A percentile compares a stretch with the other conserved stretches of the same genome.
Conservation (phyloP, 345 rosid genomes). For the Gossypium australe region DNA sequence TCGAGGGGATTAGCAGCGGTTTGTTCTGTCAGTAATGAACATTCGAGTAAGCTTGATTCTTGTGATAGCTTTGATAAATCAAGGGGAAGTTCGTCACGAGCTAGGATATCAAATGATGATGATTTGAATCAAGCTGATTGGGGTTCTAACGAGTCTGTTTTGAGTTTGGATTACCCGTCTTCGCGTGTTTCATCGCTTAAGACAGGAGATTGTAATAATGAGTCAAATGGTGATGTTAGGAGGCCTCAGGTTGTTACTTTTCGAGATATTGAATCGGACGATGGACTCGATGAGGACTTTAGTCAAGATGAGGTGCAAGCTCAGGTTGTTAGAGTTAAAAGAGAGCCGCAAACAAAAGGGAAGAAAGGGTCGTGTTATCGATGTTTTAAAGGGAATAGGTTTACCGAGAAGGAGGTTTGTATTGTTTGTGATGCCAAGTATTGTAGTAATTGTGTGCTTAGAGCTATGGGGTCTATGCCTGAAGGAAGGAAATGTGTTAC, state of each 20-base stretch:
- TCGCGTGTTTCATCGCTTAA: slow-evolving; percentile 55
- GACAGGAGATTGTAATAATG: slow-evolving; percentile 51
- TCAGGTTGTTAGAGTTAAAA: slow-evolving; percentile 34
- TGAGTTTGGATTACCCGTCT: slow-evolving; percentile 87
- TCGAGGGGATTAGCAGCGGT: slow-evolving; percentile 31
- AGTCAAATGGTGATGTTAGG: slow-evolving; percentile 38
- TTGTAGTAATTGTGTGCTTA: slow-evolving; percentile 83
- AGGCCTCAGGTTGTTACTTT: slow-evolving; percentile 64
- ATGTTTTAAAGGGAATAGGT: slow-evolving; percentile 76
- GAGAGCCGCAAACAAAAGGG: slow-evolving; percentile 61
- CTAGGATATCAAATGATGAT: slow-evolving; percentile 43
- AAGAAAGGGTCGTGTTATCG: slow-evolving; percentile 87
- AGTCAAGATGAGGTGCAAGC: slow-evolving; percentile 39
- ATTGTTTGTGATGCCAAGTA: slow-evolving; percentile 92
- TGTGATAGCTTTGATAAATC: slow-evolving; percentile 65
- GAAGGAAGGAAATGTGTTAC: slow-evolving; percentile 98
- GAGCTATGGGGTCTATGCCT: slow-evolving; percentile 99
- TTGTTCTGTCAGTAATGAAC: slow-evolving; percentile 32
- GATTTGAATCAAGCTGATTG: slow-evolving; percentile 57
- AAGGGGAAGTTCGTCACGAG: slow-evolving; percentile 39
- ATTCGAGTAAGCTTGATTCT: slow-evolving; percentile 34
- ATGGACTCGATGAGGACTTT: slow-evolving; percentile 36
- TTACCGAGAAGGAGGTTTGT: slow-evolving; percentile 95
- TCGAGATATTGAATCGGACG: slow-evolving; percentile 60
- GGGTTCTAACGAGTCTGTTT: slow-evolving; percentile 73